Conservation (phyloP, 164 flowering plant genomes). For the Tinospora cordifolia region DNA sequence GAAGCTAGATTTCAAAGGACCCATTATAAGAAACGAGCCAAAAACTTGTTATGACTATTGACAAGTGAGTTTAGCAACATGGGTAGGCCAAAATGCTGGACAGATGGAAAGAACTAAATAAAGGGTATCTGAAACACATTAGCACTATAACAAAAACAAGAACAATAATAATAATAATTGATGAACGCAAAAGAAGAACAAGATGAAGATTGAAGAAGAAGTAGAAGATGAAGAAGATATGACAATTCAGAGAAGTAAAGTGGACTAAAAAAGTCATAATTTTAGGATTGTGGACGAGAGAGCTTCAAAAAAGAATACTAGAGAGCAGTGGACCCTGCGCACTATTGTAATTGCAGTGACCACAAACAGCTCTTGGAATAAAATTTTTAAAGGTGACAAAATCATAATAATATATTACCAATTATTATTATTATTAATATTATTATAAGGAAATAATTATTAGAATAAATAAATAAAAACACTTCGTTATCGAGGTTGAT, state of each 20-base stretch:
- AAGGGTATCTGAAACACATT: not conserved
- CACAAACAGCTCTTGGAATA: no score
- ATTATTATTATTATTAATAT: not conserved
- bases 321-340: slow-evolving; percentile 13
- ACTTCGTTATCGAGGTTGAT: slow-evolving; percentile 6
- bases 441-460: no score
- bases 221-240: not conserved
- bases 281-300: slow-evolving; percentile 1
- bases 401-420: not conserved
- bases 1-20: not conserved
- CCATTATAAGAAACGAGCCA: slow-evolving; percentile 9
- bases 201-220: no score
- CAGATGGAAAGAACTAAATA: slow-evolving; percentile 18
- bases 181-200: no score
- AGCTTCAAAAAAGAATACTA: not conserved
- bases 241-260: not conserved
- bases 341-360: not conserved
- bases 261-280: not conserved
- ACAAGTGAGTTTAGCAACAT: not conserved
- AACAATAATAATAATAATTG: not conserved
- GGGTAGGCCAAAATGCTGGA: not conserved
- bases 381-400: no score
- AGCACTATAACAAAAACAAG: not conserved
- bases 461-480: no score
- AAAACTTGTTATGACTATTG: not conserved